A percentile compares a stretch with the other conserved stretches of the same genome.
These are phyloP conservation scores for Phytophthora cactorum DNA, from an alignment of 352 stramenopile species.

Conservation along the genomic window DNA sequence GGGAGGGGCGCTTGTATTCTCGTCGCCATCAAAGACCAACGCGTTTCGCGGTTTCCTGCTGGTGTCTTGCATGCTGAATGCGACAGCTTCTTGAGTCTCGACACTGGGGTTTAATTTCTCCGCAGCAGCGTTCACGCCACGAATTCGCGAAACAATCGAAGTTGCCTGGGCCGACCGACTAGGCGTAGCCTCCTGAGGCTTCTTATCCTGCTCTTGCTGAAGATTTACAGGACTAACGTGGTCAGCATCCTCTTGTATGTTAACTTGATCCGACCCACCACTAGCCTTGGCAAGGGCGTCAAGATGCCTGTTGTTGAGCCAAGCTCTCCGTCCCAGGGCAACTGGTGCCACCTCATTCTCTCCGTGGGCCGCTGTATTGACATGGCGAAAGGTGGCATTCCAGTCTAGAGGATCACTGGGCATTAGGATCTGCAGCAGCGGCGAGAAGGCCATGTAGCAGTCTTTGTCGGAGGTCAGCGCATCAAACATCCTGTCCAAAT, in stretches of 20 bases:
- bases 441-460: slow-evolving; percentile 50
- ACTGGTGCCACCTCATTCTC: background rate
- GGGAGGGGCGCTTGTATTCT: slow-evolving; percentile 10
- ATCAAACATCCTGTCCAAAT: slow-evolving; percentile 34
- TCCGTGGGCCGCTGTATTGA: background rate
- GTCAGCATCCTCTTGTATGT: background rate
- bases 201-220: background rate
- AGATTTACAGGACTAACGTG: slow-evolving; percentile 1
- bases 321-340: slow-evolving; percentile 3
- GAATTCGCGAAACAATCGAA: slow-evolving; percentile 21
- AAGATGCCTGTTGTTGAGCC: slow-evolving; percentile 22
- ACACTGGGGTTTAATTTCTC: slow-evolving; percentile 14
- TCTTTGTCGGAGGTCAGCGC: slow-evolving; percentile 32
- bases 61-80: slow-evolving; percentile 25
- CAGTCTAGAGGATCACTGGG: slow-evolving; percentile 41
- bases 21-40: slow-evolving; percentile 3
- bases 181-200: background rate
- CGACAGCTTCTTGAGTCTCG: slow-evolving; percentile 10
- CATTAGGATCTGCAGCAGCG: slow-evolving; percentile 48
- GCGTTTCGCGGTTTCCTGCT: slow-evolving; percentile 7
- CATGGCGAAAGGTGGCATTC: slow-evolving; percentile 29
- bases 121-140: slow-evolving; percentile 15
- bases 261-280: background rate
- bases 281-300: background rate
- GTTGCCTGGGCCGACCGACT: background rate